These are phyloP conservation scores for Massariosphaeria phaeospora DNA, from an alignment of 495 filamentous ascomycete genomes.

Conservation along the genomic window DNA sequence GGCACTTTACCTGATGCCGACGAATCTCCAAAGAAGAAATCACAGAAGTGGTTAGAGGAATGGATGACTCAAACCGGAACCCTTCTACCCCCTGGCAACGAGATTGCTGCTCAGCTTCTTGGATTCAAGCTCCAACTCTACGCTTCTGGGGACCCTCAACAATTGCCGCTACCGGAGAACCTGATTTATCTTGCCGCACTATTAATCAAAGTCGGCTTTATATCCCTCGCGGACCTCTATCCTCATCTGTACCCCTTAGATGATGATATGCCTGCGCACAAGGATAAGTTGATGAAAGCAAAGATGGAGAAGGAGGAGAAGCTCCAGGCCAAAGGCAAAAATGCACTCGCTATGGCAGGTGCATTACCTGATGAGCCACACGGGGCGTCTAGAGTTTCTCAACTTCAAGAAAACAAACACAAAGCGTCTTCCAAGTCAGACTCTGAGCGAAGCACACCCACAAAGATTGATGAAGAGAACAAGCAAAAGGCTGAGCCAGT, in stretches of 20 bases:
- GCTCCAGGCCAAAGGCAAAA: conserved; percentile 61
- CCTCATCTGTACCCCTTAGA: conserved; percentile 86
- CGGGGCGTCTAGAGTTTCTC: conserved; percentile 34
- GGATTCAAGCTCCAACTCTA: conserved; percentile 99
- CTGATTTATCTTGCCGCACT: conserved; percentile 84
- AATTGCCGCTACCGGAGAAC: conserved; percentile 77
- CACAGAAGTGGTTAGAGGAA: conserved; percentile 47
- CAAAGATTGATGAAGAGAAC: conserved; percentile 47
- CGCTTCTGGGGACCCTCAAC: conserved; percentile 57
- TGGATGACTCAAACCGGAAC: conserved; percentile 80
- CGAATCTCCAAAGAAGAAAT: conserved; percentile 22
- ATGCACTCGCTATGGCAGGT: conserved; percentile 86
- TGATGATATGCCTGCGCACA: conserved; percentile 68
- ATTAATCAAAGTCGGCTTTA: conserved; percentile 95
- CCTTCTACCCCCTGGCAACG: conserved; percentile 77
- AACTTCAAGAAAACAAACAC: conserved; percentile 24
- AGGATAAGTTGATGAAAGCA: conserved; percentile 63
- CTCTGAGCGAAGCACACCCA: conserved; percentile 46
- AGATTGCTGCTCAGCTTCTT: conserved; percentile 85
- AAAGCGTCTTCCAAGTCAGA: conserved; percentile 34
- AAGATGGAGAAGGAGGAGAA: conserved; percentile 70
- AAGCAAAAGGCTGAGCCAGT: conserved; percentile 67
- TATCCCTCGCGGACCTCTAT: conserved; percentile 89
- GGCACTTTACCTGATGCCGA: conserved; percentile 1
- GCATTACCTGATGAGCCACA: conserved; percentile 79